Evolutionary conservation across 2,329 filamentous ascomycete genomes (phyloP).

Genomic region (Ramularia collo-cygni): DNA sequence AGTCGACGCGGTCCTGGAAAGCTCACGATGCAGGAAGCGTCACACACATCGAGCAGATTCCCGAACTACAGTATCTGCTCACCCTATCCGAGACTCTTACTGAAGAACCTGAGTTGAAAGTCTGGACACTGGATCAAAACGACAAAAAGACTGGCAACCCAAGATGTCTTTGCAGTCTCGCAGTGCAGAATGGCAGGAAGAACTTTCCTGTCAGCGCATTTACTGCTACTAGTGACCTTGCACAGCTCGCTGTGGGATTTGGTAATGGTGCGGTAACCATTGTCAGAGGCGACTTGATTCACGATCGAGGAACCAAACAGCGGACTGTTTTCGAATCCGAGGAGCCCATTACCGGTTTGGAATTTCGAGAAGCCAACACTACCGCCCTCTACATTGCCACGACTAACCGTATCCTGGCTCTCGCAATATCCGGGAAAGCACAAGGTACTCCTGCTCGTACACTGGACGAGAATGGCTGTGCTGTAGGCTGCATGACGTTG

Average conservation of each 20-base stretch:
- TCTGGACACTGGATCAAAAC: slow-evolving; percentile 92
- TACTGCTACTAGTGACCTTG: slow-evolving; percentile 76
- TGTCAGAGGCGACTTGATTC: slow-evolving; percentile 86
- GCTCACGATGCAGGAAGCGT: slow-evolving; percentile 76
- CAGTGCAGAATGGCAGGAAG: slow-evolving; percentile 81
- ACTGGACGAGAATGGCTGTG: slow-evolving; percentile 83
- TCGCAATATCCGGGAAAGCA: slow-evolving; percentile 79
- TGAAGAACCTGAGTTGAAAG: slow-evolving; percentile 81
- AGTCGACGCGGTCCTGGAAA: slow-evolving; percentile 76
- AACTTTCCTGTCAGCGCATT: slow-evolving; percentile 96
- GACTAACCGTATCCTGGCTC: slow-evolving; percentile 75
- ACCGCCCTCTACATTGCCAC: slow-evolving; percentile 90
- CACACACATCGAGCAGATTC: slow-evolving; percentile 86
- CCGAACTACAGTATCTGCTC: slow-evolving; percentile 76
- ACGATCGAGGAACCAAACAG: slow-evolving; percentile 90
- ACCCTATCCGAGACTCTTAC: slow-evolving; percentile 84
- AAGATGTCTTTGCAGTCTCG: slow-evolving; percentile 77
- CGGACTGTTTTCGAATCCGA: slow-evolving; percentile 94
- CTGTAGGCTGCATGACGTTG: slow-evolving; percentile 88
- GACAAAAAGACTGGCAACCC: slow-evolving; percentile 91
- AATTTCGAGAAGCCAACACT: slow-evolving; percentile 57
- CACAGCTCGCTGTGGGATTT: slow-evolving; percentile 90
- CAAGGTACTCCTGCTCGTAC: slow-evolving; percentile 84
- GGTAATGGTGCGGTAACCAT: slow-evolving; percentile 92
- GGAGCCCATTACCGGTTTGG: slow-evolving; percentile 88